Evolutionary conservation across 169 alveolate species (phyloP).

Genomic region (Cytauxzoon felis): DNA sequence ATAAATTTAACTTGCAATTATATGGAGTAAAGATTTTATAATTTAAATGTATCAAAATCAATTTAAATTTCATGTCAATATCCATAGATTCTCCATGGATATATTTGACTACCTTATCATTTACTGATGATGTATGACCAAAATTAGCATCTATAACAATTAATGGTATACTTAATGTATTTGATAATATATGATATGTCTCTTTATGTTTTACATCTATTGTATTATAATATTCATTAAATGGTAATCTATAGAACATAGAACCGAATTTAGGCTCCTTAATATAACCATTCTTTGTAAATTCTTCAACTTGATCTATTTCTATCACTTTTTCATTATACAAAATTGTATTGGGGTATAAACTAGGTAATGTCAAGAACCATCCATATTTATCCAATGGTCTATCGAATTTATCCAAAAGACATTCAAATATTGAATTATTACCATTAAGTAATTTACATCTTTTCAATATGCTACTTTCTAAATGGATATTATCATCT

Average conservation of each 20-base stretch:
- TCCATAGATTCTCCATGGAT: background rate
- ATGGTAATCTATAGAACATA: conserved; percentile 16
- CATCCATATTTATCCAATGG: too few species aligned
- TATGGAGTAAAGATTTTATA: conserved; percentile 3
- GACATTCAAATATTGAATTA: too few species aligned
- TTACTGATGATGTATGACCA: conserved; percentile 27
- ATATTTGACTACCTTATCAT: background rate
- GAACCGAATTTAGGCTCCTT: background rate
- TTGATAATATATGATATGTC: too few species aligned
- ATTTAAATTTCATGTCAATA: background rate
- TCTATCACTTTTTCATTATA: conserved; percentile 2
- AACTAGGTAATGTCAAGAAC: conserved; percentile 26
- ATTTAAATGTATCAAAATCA: background rate
- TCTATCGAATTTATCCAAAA: too few species aligned
- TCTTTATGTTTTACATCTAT: background rate
- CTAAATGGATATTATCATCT: too few species aligned
- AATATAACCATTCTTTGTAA: background rate
- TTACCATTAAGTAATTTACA: too few species aligned
- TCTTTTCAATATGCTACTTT: too few species aligned
- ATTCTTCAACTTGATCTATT: background rate
- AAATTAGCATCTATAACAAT: background rate
- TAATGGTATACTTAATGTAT: background rate
- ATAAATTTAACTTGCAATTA: background rate
- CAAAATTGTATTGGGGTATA: conserved; percentile 24
- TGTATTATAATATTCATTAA: background rate